A percentile compares a stretch with the other conserved stretches of the same genome.
These are phyloP conservation scores for Beauveria scarabaeidicola DNA, from an alignment of 2,329 filamentous ascomycete species.

Conservation along the genomic window DNA sequence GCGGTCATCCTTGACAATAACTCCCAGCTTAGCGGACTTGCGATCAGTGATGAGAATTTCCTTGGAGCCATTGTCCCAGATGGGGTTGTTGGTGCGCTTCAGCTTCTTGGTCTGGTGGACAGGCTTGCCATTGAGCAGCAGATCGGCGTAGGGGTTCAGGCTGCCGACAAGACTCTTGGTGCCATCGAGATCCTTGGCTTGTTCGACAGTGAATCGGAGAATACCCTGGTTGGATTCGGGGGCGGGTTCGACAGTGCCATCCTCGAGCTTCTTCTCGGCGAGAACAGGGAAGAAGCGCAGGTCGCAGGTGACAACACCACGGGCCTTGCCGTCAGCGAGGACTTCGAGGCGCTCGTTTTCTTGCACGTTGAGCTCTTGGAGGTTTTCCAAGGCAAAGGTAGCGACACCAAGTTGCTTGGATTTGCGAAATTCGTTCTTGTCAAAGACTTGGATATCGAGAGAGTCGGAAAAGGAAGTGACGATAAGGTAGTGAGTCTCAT, in stretches of 20 bases:
- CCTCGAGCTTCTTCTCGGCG: slow-evolving; percentile 59
- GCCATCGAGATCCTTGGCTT: slow-evolving; percentile 91
- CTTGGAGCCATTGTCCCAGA: slow-evolving; percentile 88
- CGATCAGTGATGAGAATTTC: slow-evolving; percentile 93
- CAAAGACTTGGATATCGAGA: slow-evolving; percentile 75
- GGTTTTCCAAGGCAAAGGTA: slow-evolving; percentile 73
- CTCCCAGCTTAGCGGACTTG: slow-evolving; percentile 78
- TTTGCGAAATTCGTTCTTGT: slow-evolving; percentile 94
- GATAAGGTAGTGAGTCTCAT: slow-evolving; percentile 93
- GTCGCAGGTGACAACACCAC: slow-evolving; percentile 72
- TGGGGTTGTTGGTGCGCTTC: slow-evolving; percentile 94
- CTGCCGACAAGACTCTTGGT: slow-evolving; percentile 85
- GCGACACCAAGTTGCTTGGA: slow-evolving; percentile 89
- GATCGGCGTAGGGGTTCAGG: slow-evolving; percentile 75
- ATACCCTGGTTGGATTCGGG: slow-evolving; percentile 93
- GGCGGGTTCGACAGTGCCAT: slow-evolving; percentile 70
- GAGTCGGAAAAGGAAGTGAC: slow-evolving; percentile 84
- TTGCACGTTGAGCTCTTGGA: slow-evolving; percentile 68
- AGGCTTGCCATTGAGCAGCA: slow-evolving; percentile 87
- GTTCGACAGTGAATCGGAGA: slow-evolving; percentile 83
- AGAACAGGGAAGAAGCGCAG: slow-evolving; percentile 94
- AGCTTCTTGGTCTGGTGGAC: slow-evolving; percentile 83
- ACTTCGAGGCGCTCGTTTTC: slow-evolving; percentile 84
- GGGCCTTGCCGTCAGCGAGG: slow-evolving; percentile 71
- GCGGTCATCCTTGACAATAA: slow-evolving; percentile 93